Conservation (phyloP, 257 asterid species). For the Ophiorrhiza pumila region DNA sequence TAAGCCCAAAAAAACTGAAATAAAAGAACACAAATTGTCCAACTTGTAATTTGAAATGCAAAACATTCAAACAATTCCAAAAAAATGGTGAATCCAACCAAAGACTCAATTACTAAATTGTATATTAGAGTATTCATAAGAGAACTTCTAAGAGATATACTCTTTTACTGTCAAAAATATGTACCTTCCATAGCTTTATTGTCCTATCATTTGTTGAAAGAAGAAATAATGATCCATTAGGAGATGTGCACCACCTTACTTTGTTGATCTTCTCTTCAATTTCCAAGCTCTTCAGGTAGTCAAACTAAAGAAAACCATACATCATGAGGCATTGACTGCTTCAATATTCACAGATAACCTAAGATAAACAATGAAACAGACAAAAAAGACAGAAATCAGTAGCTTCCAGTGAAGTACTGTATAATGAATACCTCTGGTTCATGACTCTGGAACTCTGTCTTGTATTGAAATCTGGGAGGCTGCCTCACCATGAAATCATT, state of each 20-base stretch:
- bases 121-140: neutral
- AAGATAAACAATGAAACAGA: neutral
- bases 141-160: neutral
- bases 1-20: too few relatives aligned
- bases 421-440: constrained; percentile 64
- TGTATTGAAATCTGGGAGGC: constrained; percentile 61
- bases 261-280: constrained; percentile 79
- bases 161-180: constrained; percentile 10
- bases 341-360: constrained; percentile 7
- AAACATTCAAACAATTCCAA: neutral
- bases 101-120: neutral
- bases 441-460: constrained; percentile 91
- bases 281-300: constrained; percentile 78
- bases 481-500: constrained; percentile 35
- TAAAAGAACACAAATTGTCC: neutral
- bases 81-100: neutral
- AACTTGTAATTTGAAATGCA: neutral
- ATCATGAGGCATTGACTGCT: constrained; percentile 24
- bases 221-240: constrained; percentile 53
- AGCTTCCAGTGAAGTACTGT: neutral
- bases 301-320: constrained; percentile 51
- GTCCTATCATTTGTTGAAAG: constrained; percentile 80
- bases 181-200: constrained; percentile 88
- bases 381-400: neutral
- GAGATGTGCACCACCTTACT: constrained; percentile 55